Conservation (phyloP, 192 early-diverging fungal genomes). For the Cladochytrium replicatum region DNA sequence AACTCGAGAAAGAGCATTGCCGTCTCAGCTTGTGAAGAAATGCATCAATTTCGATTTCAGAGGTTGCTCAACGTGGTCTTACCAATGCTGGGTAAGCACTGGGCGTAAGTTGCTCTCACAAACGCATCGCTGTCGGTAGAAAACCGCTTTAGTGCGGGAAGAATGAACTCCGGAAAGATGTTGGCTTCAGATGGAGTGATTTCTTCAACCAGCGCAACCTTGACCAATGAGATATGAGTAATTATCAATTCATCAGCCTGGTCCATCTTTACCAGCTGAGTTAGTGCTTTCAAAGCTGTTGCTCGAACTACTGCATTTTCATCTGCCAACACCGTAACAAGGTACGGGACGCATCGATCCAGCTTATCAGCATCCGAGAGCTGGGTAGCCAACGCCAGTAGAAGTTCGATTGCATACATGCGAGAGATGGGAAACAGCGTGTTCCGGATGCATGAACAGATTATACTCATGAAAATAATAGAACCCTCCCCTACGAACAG, state of each 20-base stretch:
- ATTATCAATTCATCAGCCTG: neutral
- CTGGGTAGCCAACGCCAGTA: conserved; percentile 54
- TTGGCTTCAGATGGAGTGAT: conserved; percentile 72
- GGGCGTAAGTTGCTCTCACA: conserved; percentile 75
- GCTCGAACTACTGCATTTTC: conserved; percentile 52
- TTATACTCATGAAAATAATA: conserved; percentile 52
- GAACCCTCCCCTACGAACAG: conserved; percentile 47
- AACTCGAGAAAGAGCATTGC: conserved; percentile 65
- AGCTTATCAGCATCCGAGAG: conserved; percentile 61
- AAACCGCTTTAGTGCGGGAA: conserved; percentile 64
- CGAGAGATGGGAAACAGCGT: conserved; percentile 59
- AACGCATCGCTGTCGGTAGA: conserved; percentile 59
- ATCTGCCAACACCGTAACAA: conserved; percentile 56
- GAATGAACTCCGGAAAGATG: conserved; percentile 85
- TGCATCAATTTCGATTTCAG: neutral
- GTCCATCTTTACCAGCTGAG: conserved; percentile 51
- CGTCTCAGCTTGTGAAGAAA: conserved; percentile 54
- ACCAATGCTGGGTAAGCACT: conserved; percentile 58
- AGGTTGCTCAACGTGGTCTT: neutral
- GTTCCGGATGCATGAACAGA: conserved; percentile 64
- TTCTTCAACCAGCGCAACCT: conserved; percentile 65
- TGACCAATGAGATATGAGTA: neutral
- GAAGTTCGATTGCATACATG: conserved; percentile 61
- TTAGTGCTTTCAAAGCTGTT: conserved; percentile 51
- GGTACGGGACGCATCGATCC: conserved; percentile 68